phyloP scores from a whole-genome alignment of 208 protist genomes.

The Acanthamoeba sp. region DNA sequence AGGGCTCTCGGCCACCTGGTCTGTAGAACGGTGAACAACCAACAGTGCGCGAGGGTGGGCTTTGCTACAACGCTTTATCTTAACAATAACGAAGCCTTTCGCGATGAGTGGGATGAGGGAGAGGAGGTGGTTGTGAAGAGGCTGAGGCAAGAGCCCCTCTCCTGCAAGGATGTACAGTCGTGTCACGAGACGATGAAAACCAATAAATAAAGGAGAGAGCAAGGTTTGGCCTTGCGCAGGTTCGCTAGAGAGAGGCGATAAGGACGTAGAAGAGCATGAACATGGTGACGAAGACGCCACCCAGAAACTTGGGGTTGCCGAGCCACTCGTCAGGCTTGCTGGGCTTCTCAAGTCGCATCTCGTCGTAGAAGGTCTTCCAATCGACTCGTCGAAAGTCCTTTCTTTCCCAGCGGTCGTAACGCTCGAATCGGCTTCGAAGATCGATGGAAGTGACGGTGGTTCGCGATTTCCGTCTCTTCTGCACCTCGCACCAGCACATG shows the following conservation, averaged over 20 bases:
- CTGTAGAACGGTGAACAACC: no score
- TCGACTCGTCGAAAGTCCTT: slow-evolving; percentile 20
- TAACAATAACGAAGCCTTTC: no score
- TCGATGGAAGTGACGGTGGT: not conserved
- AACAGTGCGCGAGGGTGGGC: no score
- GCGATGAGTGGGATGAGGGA: no score
- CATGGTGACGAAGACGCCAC: slow-evolving; percentile 9
- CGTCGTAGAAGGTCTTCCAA: slow-evolving; percentile 37
- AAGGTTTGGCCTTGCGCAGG: not conserved
- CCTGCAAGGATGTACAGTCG: no score
- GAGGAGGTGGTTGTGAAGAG: no score
- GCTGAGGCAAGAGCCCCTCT: no score
- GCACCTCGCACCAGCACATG: slow-evolving; percentile 41
- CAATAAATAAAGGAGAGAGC: slow-evolving; percentile 7
- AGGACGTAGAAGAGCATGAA: slow-evolving; percentile 10
- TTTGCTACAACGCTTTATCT: no score
- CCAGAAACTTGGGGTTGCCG: slow-evolving; percentile 11
- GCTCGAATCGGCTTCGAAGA: not conserved
- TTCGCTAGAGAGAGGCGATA: not conserved
- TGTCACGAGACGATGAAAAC: not conserved
- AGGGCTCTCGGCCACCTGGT: no score
- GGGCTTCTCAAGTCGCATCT: slow-evolving; percentile 18
- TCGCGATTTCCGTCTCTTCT: slow-evolving; percentile 7
- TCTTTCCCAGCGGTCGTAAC: slow-evolving; percentile 29
- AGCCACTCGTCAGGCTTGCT: slow-evolving; percentile 22